These are phyloP conservation scores for Xylaria nigripes DNA, from an alignment of 495 filamentous ascomycete genomes.

Conservation along the genomic window DNA sequence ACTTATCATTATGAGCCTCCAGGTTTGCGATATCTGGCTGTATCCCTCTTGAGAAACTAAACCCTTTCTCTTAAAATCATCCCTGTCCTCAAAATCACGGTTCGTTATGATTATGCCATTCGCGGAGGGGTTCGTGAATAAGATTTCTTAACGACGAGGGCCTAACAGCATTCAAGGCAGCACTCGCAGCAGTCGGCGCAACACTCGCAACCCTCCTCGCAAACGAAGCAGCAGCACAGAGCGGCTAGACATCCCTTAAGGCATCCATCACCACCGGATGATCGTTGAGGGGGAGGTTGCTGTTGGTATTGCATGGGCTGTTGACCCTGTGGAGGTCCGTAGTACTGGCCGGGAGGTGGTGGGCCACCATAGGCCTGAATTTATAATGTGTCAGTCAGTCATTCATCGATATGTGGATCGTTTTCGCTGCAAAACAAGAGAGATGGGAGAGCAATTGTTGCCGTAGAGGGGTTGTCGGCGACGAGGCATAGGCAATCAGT, in stretches of 20 bases:
- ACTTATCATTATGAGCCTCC: background rate
- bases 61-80: background rate
- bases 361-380: conserved; percentile 23
- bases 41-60: background rate
- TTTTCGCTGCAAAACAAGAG: background rate
- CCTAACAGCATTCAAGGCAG: conserved; percentile 37
- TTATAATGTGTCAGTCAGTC: conserved; percentile 8
- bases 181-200: conserved; percentile 65
- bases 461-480: background rate
- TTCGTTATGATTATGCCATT: background rate
- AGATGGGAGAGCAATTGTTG: background rate
- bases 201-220: conserved; percentile 71
- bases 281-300: conserved; percentile 47
- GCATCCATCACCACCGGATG: conserved; percentile 48
- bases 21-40: background rate
- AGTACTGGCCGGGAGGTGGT: conserved; percentile 16
- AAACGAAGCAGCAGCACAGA: conserved; percentile 71
- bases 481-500: background rate
- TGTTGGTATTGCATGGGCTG: conserved; percentile 51
- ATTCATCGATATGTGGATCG: too few relatives aligned
- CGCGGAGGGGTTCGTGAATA: background rate
- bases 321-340: conserved; percentile 23
- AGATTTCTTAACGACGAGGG: background rate
- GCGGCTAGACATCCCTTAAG: conserved; percentile 57
- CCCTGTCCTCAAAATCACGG: background rate